Conservation (phyloP, 2,329 filamentous ascomycete genomes). For the Domatiomyces catenatus region DNA sequence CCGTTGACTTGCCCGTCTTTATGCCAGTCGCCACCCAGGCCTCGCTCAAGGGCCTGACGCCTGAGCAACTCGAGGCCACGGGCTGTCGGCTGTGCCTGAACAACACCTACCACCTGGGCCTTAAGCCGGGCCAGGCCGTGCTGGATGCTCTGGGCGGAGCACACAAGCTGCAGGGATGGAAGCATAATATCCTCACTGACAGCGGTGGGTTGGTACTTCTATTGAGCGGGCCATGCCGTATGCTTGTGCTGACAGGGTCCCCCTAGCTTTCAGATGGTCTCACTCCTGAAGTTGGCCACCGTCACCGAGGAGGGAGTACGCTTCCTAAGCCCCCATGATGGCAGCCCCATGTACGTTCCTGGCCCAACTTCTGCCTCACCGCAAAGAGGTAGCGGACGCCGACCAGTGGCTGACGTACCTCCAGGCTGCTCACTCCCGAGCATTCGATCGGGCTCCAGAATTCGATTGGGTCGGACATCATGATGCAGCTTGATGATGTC, state of each 20-base stretch:
- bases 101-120: slow-evolving; percentile 91
- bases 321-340: slow-evolving; percentile 93
- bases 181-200: slow-evolving; percentile 79
- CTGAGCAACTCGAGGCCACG: slow-evolving; percentile 77
- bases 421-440: slow-evolving; percentile 75
- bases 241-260: slow-evolving; percentile 16
- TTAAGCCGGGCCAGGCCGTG: slow-evolving; percentile 85
- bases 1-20: slow-evolving; percentile 80
- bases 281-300: slow-evolving; percentile 76
- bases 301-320: slow-evolving; percentile 91
- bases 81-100: slow-evolving; percentile 85
- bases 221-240: not conserved
- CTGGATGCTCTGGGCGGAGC: slow-evolving; percentile 79
- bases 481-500: slow-evolving; percentile 98
- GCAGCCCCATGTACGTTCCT: slow-evolving; percentile 58
- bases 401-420: not conserved
- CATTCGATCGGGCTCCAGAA: slow-evolving; percentile 95
- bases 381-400: not conserved
- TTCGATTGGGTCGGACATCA: slow-evolving; percentile 93
- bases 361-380: not conserved
- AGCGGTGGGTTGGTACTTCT: slow-evolving; percentile 32
- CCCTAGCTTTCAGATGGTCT: slow-evolving; percentile 93
- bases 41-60: slow-evolving; percentile 84
- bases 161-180: slow-evolving; percentile 89
- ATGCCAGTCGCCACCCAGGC: slow-evolving; percentile 98